Base-by-base conservation (phyloP, 2,329 filamentous ascomycete species). In the Aspergillus felis region DNA sequence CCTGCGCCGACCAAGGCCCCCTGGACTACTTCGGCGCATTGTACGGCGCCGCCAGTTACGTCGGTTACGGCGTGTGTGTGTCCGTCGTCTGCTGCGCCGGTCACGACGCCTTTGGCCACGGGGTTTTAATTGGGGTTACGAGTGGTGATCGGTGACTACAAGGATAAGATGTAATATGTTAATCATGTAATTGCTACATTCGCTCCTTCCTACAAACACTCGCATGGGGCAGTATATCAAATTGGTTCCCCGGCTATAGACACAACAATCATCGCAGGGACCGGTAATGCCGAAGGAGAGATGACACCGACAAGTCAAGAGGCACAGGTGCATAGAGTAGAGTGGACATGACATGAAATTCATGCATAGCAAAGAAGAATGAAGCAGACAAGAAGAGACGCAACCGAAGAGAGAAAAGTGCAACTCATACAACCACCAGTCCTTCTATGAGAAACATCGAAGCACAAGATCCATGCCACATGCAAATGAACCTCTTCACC, bases 31-130 rank as follows among this genome's bases (percentile, higher is more conserved):
- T 67, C 61, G 56, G 61, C 68, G 12, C 67, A 74, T 61, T 75
- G 72, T 55, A 73, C 69, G 0, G 66, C 56, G 56, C 69, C 71
- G 4, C 71, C 71, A 4, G 65, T 70, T n/a, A 64, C 69, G 0
- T 71, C 68, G 20, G 63, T 64, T 6, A 48, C 65, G 17, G 60
- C 50, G 9, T 73, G 71, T 61, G 65, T 73, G 49, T 73, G 71
- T 59, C 57, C 64, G 38, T 66, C 66, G 20, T 66, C 67, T 51
- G 69, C 67, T 7, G 58, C 59, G 10, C 67, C 69, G 8, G 69
- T 73, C 42, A 71, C 68, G 0, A 70, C 68, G 2, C 63, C 65
- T 20, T 57, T 70, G 51, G 67, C 64, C 42, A 61, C 61, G n/a
- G 53, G 51, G 24, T 24, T 55, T 48, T 61, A 56, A 27, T 10